Evolutionary conservation across 306 rosid genomes (phyloP), one percentile per base, ranked within the genome.

Genomic region (Alnus rubra): DNA sequence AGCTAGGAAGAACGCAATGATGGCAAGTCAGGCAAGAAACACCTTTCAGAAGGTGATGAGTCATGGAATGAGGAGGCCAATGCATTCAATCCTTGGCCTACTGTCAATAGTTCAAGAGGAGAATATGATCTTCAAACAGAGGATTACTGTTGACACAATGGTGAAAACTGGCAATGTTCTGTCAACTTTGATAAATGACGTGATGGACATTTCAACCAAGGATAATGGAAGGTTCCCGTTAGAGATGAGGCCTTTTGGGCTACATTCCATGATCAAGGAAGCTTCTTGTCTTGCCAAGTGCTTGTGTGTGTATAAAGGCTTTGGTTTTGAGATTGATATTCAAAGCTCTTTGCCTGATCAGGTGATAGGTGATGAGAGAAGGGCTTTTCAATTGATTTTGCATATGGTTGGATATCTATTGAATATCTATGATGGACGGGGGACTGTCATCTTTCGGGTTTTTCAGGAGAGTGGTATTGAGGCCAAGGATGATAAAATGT

Each of bases 61-160:
- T 69, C 92, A 90, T 75, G 99, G 99, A 79, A 96, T 96, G 99
- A 91, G 98, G 82, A 93, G 94, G 86, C 99, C 99, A 53, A 96
- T 93, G 99, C 98, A 96, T 84, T 96, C 99, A 39, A 87, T 96
- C 77, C 60, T 96, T 79, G 98, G 99, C 65, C 76, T 96, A 90
- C 94, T 96, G 74, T 96, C 99, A 15, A 84, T 90, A 90, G 18
- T 96, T 82, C 93, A 87, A 79, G 92, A 89, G 3, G 97, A 93
- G 81, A 90, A 67, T 74, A 77, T 96, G 74, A 89, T 76, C 69
- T 82, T 74, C 35, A 96, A 91, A 85, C 99, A 96, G 74, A 82
- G 76, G 76, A 89, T 90, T 71, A 87, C 93, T 51, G 91, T 96
- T 47, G 97, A 93, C 70, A 88, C 98, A 13, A 96, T 96, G 99